These are phyloP conservation scores for Tulasnella calospora DNA, from an alignment of 768 basidiomycete species.

Conservation along the genomic window DNA sequence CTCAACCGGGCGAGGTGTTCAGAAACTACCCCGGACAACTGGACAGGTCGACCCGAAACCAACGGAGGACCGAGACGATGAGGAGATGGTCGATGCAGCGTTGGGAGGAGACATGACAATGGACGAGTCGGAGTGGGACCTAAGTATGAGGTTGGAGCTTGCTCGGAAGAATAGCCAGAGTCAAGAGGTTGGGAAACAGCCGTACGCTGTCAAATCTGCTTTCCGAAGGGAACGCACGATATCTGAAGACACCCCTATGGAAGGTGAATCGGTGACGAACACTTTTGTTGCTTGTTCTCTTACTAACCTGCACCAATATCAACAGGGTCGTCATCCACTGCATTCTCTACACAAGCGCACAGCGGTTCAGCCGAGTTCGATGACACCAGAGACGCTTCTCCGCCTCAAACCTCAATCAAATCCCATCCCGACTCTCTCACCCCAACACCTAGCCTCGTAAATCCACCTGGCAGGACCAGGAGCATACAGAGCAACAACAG, in stretches of 20 bases:
- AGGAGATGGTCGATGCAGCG: constrained; percentile 10
- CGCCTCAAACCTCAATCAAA: constrained; percentile 11
- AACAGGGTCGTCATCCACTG: not conserved
- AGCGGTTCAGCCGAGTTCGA: constrained; percentile 13
- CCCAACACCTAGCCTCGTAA: constrained; percentile 20
- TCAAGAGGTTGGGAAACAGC: constrained; percentile 39
- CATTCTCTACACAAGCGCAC: constrained; percentile 14
- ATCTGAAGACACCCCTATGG: constrained; percentile 12
- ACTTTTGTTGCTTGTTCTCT: not conserved
- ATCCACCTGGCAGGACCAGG: not conserved
- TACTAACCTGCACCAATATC: not conserved
- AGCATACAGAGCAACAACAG: constrained; percentile 5
- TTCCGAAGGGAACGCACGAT: not conserved
- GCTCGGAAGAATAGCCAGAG: constrained; percentile 80
- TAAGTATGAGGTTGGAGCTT: constrained; percentile 71
- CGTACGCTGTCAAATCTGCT: not conserved
- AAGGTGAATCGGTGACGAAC: not conserved
- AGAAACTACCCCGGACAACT: not conserved
- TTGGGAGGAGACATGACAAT: constrained; percentile 37
- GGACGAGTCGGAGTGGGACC: constrained; percentile 66
- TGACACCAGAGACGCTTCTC: not conserved
- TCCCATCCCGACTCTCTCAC: constrained; percentile 16
- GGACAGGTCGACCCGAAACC: not conserved
- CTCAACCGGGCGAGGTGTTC: not conserved
- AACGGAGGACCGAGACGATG: not conserved